A percentile compares a stretch with the other conserved stretches of the same genome.
Conservation (phyloP, 164 flowering plant species). For the Malania oleifera region DNA sequence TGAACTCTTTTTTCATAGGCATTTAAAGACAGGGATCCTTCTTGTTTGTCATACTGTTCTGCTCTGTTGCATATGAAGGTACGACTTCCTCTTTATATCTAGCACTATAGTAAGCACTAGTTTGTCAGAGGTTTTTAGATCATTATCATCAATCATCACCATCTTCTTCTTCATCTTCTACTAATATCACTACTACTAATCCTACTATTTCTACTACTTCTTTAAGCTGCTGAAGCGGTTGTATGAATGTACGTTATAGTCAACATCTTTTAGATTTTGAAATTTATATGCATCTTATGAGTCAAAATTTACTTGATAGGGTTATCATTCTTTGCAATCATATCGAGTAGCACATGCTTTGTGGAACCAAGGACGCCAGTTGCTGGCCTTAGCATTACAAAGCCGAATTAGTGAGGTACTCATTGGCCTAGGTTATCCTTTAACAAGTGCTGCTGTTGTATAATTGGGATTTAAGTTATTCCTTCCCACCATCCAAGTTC, state of each 20-base stretch:
- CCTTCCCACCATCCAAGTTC: too few relatives aligned
- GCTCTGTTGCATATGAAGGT: slow-evolving; percentile 32
- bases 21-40: slow-evolving; percentile 81
- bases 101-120: too few relatives aligned
- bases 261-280: neutral
- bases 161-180: too few relatives aligned
- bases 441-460: neutral
- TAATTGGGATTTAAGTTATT: neutral
- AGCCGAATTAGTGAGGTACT: slow-evolving; percentile 84
- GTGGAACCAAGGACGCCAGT: slow-evolving; percentile 74
- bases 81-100: neutral
- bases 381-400: slow-evolving; percentile 78
- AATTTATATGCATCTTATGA: neutral
- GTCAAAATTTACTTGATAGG: slow-evolving; percentile 25
- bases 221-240: neutral
- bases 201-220: too few relatives aligned
- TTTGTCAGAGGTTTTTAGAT: too few relatives aligned
- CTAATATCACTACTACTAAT: too few relatives aligned
- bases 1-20: slow-evolving; percentile 42
- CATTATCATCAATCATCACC: too few relatives aligned
- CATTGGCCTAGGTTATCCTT: neutral
- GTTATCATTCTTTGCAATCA: slow-evolving; percentile 78
- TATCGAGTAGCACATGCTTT: slow-evolving; percentile 74
- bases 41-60: slow-evolving; percentile 76
- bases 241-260: too few relatives aligned